phyloP scores from a whole-genome alignment of 345 rosid species.

The Moricandia moricandioides region DNA sequence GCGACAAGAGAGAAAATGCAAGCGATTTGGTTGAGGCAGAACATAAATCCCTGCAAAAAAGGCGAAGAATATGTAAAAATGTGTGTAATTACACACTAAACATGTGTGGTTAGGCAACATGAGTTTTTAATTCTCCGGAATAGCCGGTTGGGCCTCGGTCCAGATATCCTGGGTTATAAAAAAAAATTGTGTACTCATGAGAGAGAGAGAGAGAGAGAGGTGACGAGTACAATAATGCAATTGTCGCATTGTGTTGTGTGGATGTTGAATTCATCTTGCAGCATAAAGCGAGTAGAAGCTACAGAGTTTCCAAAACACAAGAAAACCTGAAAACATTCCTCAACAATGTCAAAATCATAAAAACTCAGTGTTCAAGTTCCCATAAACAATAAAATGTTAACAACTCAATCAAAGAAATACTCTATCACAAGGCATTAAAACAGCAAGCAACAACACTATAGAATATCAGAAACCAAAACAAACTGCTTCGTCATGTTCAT shows the following conservation, averaged over 20 bases:
- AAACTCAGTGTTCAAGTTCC: not conserved
- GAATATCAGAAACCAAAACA: not conserved
- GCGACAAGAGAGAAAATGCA: constrained; percentile 95
- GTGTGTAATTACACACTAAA: too few species aligned
- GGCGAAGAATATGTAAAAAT: constrained; percentile 5
- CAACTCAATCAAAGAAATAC: not conserved
- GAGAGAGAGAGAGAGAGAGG: not conserved
- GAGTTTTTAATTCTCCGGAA: too few species aligned
- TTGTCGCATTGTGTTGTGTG: constrained; percentile 96
- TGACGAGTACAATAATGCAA: constrained; percentile 75
- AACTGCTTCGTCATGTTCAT: not conserved
- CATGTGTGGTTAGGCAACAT: too few species aligned
- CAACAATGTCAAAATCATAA: not conserved
- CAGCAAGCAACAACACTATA: not conserved
- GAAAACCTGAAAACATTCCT: constrained; percentile 54
- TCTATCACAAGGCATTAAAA: not conserved
- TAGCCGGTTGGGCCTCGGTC: too few species aligned
- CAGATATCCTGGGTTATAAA: too few species aligned
- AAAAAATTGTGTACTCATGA: not conserved
- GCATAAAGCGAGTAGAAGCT: constrained; percentile 86
- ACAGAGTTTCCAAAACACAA: constrained; percentile 92
- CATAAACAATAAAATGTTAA: not conserved
- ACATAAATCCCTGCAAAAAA: constrained; percentile 79
- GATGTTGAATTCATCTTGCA: constrained; percentile 99
- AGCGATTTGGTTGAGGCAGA: constrained; percentile 93